These are phyloP conservation scores for Hypoxylon perforatum DNA, from an alignment of 495 filamentous ascomycete species.

Conservation along the genomic window DNA sequence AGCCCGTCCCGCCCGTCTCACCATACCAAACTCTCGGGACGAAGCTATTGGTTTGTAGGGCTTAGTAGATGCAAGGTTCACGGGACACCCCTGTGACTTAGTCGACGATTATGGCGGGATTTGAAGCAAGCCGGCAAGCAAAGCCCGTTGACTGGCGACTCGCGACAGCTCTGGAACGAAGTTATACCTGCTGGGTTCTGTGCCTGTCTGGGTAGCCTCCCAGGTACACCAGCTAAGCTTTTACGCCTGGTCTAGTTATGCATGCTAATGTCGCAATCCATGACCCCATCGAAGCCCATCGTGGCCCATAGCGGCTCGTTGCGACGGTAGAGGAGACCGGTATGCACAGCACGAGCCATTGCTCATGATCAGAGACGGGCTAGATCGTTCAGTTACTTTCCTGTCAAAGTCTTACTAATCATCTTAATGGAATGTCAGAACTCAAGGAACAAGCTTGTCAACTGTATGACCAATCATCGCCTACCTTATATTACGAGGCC, in stretches of 20 bases:
- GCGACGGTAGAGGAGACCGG: conserved; percentile 2
- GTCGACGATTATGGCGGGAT: conserved; percentile 24
- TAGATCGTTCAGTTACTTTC: conserved; percentile 9
- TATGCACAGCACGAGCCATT: conserved; percentile 15
- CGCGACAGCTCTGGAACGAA: conserved; percentile 10
- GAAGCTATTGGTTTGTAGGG: conserved; percentile 23
- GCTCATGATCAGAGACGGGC: conserved; percentile 1
- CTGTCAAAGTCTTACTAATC: conserved; percentile 36
- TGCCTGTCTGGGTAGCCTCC: not conserved
- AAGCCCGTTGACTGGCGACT: conserved; percentile 16
- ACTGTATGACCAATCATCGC: conserved; percentile 25
- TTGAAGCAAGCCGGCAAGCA: conserved; percentile 32
- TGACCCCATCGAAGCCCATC: conserved; percentile 14
- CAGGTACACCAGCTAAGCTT: not conserved
- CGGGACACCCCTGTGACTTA: not conserved
- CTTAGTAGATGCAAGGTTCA: conserved; percentile 29
- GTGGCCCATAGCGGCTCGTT: conserved; percentile 7
- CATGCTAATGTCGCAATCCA: conserved; percentile 24
- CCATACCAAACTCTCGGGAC: conserved; percentile 40
- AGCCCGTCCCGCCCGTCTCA: conserved; percentile 13
- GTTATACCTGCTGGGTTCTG: conserved; percentile 26
- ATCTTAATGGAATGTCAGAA: conserved; percentile 36
- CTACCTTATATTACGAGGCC: conserved; percentile 20
- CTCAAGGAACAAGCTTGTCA: conserved; percentile 16
- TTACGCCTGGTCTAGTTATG: conserved; percentile 23